These are phyloP conservation scores for Apiotrichum brassicae DNA, from an alignment of 1,284 basidiomycete genomes.

Conservation along the genomic window DNA sequence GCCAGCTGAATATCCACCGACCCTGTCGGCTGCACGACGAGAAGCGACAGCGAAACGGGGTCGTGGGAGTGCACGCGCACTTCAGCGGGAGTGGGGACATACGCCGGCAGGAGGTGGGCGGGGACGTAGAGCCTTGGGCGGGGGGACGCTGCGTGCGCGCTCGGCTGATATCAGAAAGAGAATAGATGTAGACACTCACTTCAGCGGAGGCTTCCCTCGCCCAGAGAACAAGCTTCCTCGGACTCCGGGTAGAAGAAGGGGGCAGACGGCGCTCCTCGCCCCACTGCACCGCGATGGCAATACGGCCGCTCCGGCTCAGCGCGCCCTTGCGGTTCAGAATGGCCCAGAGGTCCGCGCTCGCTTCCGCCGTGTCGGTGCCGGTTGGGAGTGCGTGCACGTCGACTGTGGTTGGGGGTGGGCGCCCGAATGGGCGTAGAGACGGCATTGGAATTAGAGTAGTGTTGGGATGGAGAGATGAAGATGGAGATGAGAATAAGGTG, in stretches of 20 bases:
- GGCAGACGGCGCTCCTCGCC: conserved; percentile 11
- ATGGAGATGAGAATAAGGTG: background rate
- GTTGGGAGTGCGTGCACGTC: conserved; percentile 12
- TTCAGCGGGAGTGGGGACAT: conserved; percentile 20
- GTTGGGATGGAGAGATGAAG: background rate
- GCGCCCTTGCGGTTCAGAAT: background rate
- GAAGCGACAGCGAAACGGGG: conserved; percentile 33
- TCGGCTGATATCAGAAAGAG: background rate
- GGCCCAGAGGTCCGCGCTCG: conserved; percentile 12
- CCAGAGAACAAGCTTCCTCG: conserved; percentile 17
- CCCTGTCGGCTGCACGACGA: conserved; percentile 36
- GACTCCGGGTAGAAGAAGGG: background rate
- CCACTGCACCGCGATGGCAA: conserved; percentile 15
- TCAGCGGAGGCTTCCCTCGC: conserved; percentile 6
- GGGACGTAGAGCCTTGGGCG: conserved; percentile 24
- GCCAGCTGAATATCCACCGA: conserved; percentile 19
- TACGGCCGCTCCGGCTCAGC: conserved; percentile 1
- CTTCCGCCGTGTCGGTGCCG: conserved; percentile 11
- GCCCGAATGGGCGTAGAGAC: conserved; percentile 13
- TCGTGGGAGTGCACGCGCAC: conserved; percentile 26
- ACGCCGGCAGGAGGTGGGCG: conserved; percentile 28
- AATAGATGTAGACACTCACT: too few relatives aligned
- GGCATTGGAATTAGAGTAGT: conserved; percentile 5
- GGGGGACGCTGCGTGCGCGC: background rate
- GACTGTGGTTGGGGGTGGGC: conserved; percentile 10